These are phyloP conservation scores for Acidomyces sp. DNA, from an alignment of 495 filamentous ascomycete genomes.

Conservation along the genomic window DNA sequence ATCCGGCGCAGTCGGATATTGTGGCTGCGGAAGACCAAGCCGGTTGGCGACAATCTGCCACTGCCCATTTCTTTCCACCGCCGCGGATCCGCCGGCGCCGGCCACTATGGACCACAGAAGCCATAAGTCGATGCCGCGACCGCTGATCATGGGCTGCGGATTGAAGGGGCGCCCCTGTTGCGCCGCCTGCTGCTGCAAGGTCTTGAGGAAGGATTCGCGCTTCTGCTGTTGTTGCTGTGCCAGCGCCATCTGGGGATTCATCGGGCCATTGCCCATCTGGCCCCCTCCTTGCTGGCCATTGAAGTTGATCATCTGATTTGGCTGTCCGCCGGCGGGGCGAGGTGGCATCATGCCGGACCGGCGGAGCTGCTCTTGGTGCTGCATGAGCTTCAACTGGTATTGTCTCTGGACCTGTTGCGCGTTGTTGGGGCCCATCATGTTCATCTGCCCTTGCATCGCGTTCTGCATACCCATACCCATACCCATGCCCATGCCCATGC, in stretches of 20 bases:
- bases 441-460: constrained; percentile 29
- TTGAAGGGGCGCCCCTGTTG: constrained; percentile 56
- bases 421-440: constrained; percentile 25
- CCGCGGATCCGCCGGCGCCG: constrained; percentile 66
- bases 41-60: constrained; percentile 61
- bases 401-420: constrained; percentile 28
- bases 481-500: constrained; percentile 9
- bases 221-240: constrained; percentile 27
- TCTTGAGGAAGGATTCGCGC: constrained; percentile 63
- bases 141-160: constrained; percentile 52
- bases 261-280: constrained; percentile 32
- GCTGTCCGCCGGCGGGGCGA: constrained; percentile 22
- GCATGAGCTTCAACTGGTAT: constrained; percentile 36
- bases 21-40: constrained; percentile 52
- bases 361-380: constrained; percentile 46
- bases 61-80: constrained; percentile 47
- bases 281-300: constrained; percentile 25
- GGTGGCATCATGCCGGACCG: constrained; percentile 26
- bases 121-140: constrained; percentile 55
- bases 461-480: constrained; percentile 7
- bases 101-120: constrained; percentile 64
- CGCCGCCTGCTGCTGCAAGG: constrained; percentile 58
- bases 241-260: background rate
- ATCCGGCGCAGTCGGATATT: constrained; percentile 48
- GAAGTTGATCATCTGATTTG: constrained; percentile 19